Evolutionary conservation across 2,329 filamentous ascomycete species (phyloP), one percentile per base, ranked within the genome.

Genomic region (Colletotrichum caudatum): DNA sequence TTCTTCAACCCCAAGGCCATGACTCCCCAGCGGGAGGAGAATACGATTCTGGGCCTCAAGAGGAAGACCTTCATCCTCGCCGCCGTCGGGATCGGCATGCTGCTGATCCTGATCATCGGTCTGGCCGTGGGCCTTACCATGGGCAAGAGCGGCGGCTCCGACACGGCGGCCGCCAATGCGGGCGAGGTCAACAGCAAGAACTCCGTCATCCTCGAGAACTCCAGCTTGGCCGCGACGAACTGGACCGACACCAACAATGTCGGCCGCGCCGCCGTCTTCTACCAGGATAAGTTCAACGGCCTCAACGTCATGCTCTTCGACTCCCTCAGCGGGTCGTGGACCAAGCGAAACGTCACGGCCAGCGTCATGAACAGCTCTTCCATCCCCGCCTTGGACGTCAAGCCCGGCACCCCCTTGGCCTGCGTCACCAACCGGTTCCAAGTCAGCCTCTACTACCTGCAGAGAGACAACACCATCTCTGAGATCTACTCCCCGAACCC

Each of bases 231-330:
- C 20, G 53, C 53, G 5, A 56, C 53, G 16, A 62, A 62, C 44
- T 62, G 59, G 59, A 62, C 59, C 18, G 59, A 62, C 29, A 20
- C 0, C 9, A 50, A 33, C 41, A 62, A 62, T 8, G 26, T 62
- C 7, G 44, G 18, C 11, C 37, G 59, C 29, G 59, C 59, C 33
- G 59, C 59, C 2, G 59, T 62, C 26, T 62, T 62, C 29, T 62
- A 62, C 18, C 59, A 62, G 59, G 59, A 62, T 6, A n/a, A n/a
- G 3, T 50, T 14, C 26, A 62, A 62, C 44, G 59, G 26, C 41
- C 11, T 62, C 8, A 33, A 46, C 3, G 59, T 62, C 44, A 50
- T 62, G 59, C 59, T 62, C 23, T 62, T 48, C 59, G 59, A 62
- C 44, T 46, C 59, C 2, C 7, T 62, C 6, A 62, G 59, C 26